Evolutionary conservation across 2,329 filamentous ascomycete species (phyloP), one percentile per base, ranked within the genome.

Genomic region (Diplodia intermedia): DNA sequence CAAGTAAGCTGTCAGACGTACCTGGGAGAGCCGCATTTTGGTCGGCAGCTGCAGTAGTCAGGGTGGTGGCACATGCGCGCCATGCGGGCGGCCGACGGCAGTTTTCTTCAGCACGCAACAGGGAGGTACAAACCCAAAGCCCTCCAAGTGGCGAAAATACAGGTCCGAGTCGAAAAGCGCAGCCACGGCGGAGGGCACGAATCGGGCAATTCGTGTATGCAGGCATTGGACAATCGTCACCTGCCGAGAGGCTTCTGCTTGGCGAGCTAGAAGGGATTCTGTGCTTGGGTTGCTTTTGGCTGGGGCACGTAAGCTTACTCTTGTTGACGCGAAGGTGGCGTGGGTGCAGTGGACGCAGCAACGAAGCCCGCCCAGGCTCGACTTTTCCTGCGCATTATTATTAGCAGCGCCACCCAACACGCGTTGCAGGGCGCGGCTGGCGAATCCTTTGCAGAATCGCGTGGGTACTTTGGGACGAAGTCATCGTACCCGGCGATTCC

Each of bases 381-480:
- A 2, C n/a, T 61, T 23, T 12, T 23, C 15, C 11, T 8, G 12
- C 14, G 40, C 5, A 8, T n/a, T 61, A 49, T 61, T 49, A n/a
- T 61, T 61, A 61, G 57, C 40, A 50, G 38, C 57, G 57, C 57
- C 57, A 61, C 43, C 57, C 57, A 61, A 61, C 57, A 26, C 57
- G 40, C 57, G 40, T 49, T 5, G 53, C 53, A 26, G 23, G 18
- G 29, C 23, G 53, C 7, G n/a, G 15, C 20, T 8, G 20, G 20
- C 15, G 3, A 47, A 49, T 31, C 23, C 40, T 36, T 29, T 38
- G 26, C n/a, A 11, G 15, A 29, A 18, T 49, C 40, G 31, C 12
- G 56, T 14, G 38, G 56, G 33, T 18, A 23, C 18, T 3, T 49
- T 23, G 23, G 23, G 23, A 26, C 23, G 23, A 26, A 26, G 23